Percentiles rank a stretch among this genome's conserved stretches.
Conservation (phyloP, 2,329 filamentous ascomycete species). For the Macrophomina tecta region DNA sequence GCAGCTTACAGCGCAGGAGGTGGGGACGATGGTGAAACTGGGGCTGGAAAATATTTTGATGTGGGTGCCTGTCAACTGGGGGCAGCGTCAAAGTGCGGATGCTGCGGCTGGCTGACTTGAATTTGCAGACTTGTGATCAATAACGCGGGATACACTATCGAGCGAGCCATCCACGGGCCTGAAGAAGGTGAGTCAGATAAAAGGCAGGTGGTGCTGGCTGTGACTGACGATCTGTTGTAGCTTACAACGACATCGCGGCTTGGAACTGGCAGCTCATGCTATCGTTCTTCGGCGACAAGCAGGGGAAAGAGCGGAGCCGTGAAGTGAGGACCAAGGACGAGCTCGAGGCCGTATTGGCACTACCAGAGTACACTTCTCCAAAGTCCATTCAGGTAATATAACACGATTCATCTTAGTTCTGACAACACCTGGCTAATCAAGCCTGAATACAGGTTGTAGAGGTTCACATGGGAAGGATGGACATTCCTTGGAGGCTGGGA, state of each 20-base stretch:
- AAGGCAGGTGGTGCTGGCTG: too few species aligned
- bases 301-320: neutral
- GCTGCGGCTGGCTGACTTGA: constrained; percentile 34
- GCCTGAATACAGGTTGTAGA: neutral
- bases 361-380: neutral
- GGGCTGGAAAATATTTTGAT: constrained; percentile 47
- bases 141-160: constrained; percentile 49
- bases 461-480: neutral
- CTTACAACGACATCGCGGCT: constrained; percentile 35
- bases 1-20: constrained; percentile 28
- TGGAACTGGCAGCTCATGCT: constrained; percentile 34
- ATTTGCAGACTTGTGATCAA: constrained; percentile 44
- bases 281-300: constrained; percentile 33
- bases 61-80: constrained; percentile 37
- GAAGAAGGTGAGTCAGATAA: constrained; percentile 17
- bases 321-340: neutral
- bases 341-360: neutral
- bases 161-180: constrained; percentile 45
- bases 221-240: neutral
- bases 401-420: neutral
- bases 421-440: neutral
- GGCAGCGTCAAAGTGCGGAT: neutral
- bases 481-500: neutral
- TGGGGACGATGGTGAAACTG: constrained; percentile 38
- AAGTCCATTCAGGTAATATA: neutral